phyloP scores from a whole-genome alignment of 1,284 basidiomycete species.

The Xerocomus minutiporus region DNA sequence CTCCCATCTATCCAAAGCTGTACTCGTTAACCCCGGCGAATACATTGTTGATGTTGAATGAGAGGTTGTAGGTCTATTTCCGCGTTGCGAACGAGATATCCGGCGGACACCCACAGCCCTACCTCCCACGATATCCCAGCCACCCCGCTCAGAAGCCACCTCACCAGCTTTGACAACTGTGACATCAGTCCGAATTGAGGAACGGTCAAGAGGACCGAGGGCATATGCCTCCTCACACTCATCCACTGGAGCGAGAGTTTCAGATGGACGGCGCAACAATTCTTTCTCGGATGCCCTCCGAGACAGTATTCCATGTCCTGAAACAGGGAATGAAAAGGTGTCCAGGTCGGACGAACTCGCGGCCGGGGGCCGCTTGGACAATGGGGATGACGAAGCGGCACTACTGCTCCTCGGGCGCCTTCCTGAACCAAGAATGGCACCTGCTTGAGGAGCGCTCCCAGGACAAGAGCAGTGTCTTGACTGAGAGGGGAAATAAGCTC shows the following conservation, averaged over 20 bases:
- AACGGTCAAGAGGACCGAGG: slow-evolving; percentile 36
- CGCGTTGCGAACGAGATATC: slow-evolving; percentile 46
- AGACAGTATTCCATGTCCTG: slow-evolving; percentile 71
- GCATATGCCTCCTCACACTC: slow-evolving; percentile 37
- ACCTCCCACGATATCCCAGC: slow-evolving; percentile 60
- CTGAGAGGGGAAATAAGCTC: slow-evolving; percentile 54
- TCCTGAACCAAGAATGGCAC: slow-evolving; percentile 44
- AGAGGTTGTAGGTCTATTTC: slow-evolving; percentile 22
- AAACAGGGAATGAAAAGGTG: slow-evolving; percentile 61
- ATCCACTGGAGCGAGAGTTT: slow-evolving; percentile 50
- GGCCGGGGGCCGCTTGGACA: slow-evolving; percentile 40
- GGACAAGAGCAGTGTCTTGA: slow-evolving; percentile 64
- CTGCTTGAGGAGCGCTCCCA: slow-evolving; percentile 42
- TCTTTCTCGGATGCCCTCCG: slow-evolving; percentile 67
- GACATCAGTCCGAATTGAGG: slow-evolving; percentile 52
- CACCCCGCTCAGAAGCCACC: slow-evolving; percentile 62
- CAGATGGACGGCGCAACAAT: slow-evolving; percentile 45
- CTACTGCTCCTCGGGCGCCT: slow-evolving; percentile 59
- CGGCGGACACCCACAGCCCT: slow-evolving; percentile 63
- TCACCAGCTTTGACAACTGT: slow-evolving; percentile 53
- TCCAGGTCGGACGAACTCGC: slow-evolving; percentile 43
- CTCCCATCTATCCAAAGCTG: slow-evolving; percentile 75
- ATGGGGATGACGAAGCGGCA: slow-evolving; percentile 47
- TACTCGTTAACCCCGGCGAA: slow-evolving; percentile 48
- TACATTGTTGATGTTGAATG: slow-evolving; percentile 18